phyloP scores from a whole-genome alignment of 805 yeast genomes.

The Saccharomycopsis olivae region DNA sequence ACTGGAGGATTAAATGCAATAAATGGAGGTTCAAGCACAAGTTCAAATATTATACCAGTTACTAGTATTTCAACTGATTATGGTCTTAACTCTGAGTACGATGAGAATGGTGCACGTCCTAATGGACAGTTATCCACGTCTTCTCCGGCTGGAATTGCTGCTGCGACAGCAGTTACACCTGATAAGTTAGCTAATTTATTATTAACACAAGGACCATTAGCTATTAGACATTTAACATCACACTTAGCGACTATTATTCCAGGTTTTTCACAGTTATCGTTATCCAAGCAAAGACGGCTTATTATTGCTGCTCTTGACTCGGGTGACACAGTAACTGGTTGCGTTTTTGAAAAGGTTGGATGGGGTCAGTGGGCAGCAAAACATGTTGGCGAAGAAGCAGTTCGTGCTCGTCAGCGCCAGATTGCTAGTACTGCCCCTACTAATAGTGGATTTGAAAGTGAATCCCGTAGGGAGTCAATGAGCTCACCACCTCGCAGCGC shows the following conservation, averaged over 20 bases:
- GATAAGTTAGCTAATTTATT: slow-evolving; percentile 61
- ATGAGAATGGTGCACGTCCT: too few species aligned
- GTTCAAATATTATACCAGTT: too few species aligned
- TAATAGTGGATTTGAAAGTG: background rate
- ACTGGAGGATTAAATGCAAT: too few species aligned
- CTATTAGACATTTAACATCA: slow-evolving; percentile 81
- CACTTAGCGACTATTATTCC: slow-evolving; percentile 66
- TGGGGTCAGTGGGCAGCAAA: slow-evolving; percentile 98
- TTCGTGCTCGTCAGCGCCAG: slow-evolving; percentile 18
- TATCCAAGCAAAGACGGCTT: slow-evolving; percentile 81
- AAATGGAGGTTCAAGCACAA: too few species aligned
- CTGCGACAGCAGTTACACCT: slow-evolving; percentile 79
- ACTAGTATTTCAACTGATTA: too few species aligned
- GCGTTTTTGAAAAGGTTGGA: slow-evolving; percentile 84
- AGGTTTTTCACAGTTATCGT: slow-evolving; percentile 67
- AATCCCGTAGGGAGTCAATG: background rate
- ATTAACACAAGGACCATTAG: slow-evolving; percentile 71
- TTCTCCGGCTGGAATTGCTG: slow-evolving; percentile 80
- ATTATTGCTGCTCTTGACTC: slow-evolving; percentile 83
- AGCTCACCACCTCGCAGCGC: background rate
- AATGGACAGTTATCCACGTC: slow-evolving; percentile 48
- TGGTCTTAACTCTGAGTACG: too few species aligned
- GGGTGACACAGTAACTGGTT: slow-evolving; percentile 41
- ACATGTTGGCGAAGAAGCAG: slow-evolving; percentile 29
- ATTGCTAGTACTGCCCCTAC: background rate